Percentiles rank a stretch among this genome's conserved stretches.
phyloP scores from a whole-genome alignment of 306 rosid species.

The Rubus parviflorus region DNA sequence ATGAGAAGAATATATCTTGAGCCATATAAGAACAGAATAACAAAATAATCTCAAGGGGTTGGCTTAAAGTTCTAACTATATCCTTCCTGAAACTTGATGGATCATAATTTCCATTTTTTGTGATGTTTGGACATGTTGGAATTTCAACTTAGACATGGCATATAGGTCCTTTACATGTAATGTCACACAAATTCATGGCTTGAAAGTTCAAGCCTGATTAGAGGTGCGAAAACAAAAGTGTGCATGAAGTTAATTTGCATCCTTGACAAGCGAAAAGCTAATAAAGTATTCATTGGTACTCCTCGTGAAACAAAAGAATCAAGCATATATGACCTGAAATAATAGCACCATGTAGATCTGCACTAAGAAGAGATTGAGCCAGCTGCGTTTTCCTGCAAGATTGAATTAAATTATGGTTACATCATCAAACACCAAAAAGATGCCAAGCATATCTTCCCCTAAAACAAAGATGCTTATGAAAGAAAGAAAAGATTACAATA shows the following conservation, averaged over 20 bases:
- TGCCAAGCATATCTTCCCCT: background rate
- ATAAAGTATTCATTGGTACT: background rate
- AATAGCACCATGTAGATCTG: conserved; percentile 86
- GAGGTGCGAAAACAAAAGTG: background rate
- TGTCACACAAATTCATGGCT: background rate
- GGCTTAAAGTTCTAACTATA: background rate
- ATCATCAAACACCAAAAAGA: background rate
- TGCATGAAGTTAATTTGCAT: background rate
- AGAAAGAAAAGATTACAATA: background rate
- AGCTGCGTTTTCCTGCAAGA: conserved; percentile 66
- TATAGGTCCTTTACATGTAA: background rate
- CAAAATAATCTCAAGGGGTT: background rate
- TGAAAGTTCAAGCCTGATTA: background rate
- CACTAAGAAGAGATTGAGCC: conserved; percentile 71
- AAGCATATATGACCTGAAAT: conserved; percentile 50
- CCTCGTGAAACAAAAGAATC: conserved; percentile 17
- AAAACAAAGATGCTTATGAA: background rate
- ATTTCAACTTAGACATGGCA: background rate
- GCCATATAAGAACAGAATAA: background rate
- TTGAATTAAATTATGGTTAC: conserved; percentile 29
- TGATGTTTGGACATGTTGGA: background rate
- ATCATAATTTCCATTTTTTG: background rate
- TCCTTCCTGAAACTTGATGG: background rate
- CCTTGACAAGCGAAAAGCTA: background rate
- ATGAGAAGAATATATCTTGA: background rate